Base-by-base conservation (phyloP, 768 basidiomycete genomes). In the Boletellus emodensis region DNA sequence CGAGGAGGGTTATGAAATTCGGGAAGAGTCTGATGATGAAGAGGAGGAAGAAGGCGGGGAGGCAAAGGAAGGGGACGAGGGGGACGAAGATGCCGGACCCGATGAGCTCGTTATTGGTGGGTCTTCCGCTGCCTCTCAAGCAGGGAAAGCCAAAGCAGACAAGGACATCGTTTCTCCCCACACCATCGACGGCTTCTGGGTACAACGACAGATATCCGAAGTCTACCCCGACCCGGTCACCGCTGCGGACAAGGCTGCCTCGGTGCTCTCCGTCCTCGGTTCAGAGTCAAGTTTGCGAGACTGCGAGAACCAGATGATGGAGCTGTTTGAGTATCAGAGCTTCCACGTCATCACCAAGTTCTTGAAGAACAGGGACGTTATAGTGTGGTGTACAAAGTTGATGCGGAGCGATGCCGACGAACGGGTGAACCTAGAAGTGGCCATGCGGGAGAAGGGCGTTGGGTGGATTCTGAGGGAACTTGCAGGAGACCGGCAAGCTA, bases 351-450 rank as follows among this genome's bases (percentile, higher is more conserved):
- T 90, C 59, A 85, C 87, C 14, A 87, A 84, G 52, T 87, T 98
- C 62, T 80, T 95, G 65, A 93, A 94, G 71, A 98, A 98, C 73
- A 83, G 94, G 48, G 96, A 99, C 45, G 87, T 92, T 51, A 77
- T 98, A 43, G 93, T 97, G 0, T 99, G 96, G 96, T 96, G 93
- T 61, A 99, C 96, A 41, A 94, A 94, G 70, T 80, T 97, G 44
- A 89, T 92, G 70, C 82, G 95, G 22, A 87, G 86, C 47, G 84
- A 87, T 59, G 89, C 89, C 0, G 87, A 97, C 40, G 91, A 92
- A 65, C 81, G 87, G 40, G 82, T 94, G 38, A 91, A 97, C 62
- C 82, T 96, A 35, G 95, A 98, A 70, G 95, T 98, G 4, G 92
- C 92, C 0, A 99, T 99, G 96, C 79, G 95, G 40, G 95, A 98